Evolutionary conservation across 495 filamentous ascomycete genomes (phyloP).

Genomic region (Zalerion maritima): DNA sequence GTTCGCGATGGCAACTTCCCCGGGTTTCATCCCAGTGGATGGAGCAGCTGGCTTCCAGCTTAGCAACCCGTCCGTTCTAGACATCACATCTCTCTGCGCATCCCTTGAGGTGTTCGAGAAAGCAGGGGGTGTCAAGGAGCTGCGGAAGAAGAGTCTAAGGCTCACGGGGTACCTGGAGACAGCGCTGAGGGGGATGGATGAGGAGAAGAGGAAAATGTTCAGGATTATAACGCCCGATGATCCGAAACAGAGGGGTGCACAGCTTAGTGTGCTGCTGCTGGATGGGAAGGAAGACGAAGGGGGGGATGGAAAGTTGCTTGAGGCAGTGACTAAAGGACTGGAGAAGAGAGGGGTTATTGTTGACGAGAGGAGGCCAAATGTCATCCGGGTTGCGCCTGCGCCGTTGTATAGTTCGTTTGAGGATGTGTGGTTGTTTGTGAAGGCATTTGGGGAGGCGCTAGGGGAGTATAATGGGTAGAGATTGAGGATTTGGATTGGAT

Average conservation of each 20-base stretch:
- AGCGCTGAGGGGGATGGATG: slow-evolving; percentile 36
- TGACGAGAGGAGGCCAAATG: slow-evolving; percentile 81
- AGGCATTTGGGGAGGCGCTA: slow-evolving; percentile 43
- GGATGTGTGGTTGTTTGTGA: slow-evolving; percentile 67
- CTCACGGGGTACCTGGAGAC: slow-evolving; percentile 73
- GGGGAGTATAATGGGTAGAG: too few species aligned
- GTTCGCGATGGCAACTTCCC: slow-evolving; percentile 63
- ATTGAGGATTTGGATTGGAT: too few species aligned
- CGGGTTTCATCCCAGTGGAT: slow-evolving; percentile 56
- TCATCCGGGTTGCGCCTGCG: slow-evolving; percentile 81
- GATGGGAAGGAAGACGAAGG: too few species aligned
- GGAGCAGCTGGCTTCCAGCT: slow-evolving; percentile 59
- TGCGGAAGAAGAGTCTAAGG: slow-evolving; percentile 60
- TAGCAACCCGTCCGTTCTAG: slow-evolving; percentile 51
- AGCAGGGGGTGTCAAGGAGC: slow-evolving; percentile 47
- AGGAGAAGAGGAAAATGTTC: slow-evolving; percentile 39
- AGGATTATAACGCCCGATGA: slow-evolving; percentile 69
- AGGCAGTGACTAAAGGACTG: slow-evolving; percentile 50
- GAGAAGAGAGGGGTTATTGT: slow-evolving; percentile 61
- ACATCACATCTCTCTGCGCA: slow-evolving; percentile 56
- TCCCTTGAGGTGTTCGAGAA: slow-evolving; percentile 65
- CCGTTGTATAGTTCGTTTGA: slow-evolving; percentile 77
- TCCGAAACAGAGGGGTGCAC: slow-evolving; percentile 61
- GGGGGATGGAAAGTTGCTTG: too few species aligned
- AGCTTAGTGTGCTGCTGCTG: slow-evolving; percentile 61